Evolutionary conservation across 2,329 filamentous ascomycete species (phyloP), one percentile per base, ranked within the genome.

Genomic region (Lachnellula hyalina): DNA sequence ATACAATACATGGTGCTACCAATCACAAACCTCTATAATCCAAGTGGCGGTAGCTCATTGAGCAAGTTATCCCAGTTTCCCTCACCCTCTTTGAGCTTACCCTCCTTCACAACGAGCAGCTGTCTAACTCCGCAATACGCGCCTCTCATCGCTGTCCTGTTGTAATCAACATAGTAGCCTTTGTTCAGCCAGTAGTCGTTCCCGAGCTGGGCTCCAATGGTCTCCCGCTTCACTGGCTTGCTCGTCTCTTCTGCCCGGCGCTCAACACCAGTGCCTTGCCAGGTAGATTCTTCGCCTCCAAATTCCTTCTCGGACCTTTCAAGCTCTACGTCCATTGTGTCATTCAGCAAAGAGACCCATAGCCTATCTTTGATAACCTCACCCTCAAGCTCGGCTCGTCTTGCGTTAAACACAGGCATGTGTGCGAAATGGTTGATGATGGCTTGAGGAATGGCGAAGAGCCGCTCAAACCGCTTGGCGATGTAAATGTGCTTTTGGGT

Each of bases 381-480:
- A 15, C 84, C 86, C 45, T 81, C 77, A 51, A 75, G 70, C 57
- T 89, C 84, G 1, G 72, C 70, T 3, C 84, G 77, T 19, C 87
- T 78, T 9, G 81, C 77, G 62, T 89, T 88, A 54, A 73, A 74
- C 34, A 75, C 75, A 1, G 85, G 86, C 51, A 87, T 72, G 5
- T 77, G 74, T 5, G 78, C 76, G 4, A 84, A 63, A 56, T 74
- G 73, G 51, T 81, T 86, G 14, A 84, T 68, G 17, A 89, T 66
- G 28, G 74, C 72, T 63, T 90, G 85, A 3, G 82, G 75, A 4
- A 80, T 69, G 0, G 76, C 74, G 58, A 87, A 84, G 0, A 90
- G 73, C 5, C 81, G 74, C 69, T 91, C 87, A 63, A 87, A 85
- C 12, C 83, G 80, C 55, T 81, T 80, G 5, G 81, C 79, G 28